Evolutionary conservation across 306 rosid genomes (phyloP).

Genomic region (Ormosia emarginata): DNA sequence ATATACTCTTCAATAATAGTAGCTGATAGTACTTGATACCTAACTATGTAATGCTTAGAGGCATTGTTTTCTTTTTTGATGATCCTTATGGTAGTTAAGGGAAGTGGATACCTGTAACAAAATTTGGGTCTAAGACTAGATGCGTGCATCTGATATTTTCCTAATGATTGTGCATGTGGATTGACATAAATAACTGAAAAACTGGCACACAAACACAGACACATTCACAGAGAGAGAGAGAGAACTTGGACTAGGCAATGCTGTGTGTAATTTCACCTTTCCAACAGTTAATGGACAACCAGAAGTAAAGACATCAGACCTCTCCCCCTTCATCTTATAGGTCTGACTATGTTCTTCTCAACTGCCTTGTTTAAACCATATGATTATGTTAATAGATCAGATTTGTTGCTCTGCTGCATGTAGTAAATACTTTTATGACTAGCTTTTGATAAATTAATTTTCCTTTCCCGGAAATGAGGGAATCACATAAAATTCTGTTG

Average conservation of each 20-base stretch:
- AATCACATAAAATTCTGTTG: not conserved
- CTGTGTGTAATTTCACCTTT: not conserved
- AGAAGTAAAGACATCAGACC: not conserved
- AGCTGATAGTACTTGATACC: not conserved
- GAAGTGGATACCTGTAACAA: not conserved
- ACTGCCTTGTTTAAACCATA: not conserved
- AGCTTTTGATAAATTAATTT: not conserved
- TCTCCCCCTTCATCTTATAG: not conserved
- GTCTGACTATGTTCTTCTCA: not conserved
- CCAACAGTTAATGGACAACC: not conserved
- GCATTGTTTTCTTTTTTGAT: not conserved
- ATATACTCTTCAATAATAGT: not conserved
- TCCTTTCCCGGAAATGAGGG: not conserved
- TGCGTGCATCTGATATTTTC: not conserved
- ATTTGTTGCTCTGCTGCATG: not conserved
- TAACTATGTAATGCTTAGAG: not conserved
- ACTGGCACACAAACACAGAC: not conserved
- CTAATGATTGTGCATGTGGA: not conserved
- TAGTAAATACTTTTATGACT: not conserved
- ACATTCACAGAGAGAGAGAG: not conserved
- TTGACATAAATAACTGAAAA: not conserved
- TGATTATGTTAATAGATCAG: not conserved
- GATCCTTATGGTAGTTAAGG: not conserved
- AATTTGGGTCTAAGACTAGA: not conserved
- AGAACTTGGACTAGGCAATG: not conserved